Evolutionary conservation across 139 green algal species (phyloP).

Genomic region (Tetraselmis chui): DNA sequence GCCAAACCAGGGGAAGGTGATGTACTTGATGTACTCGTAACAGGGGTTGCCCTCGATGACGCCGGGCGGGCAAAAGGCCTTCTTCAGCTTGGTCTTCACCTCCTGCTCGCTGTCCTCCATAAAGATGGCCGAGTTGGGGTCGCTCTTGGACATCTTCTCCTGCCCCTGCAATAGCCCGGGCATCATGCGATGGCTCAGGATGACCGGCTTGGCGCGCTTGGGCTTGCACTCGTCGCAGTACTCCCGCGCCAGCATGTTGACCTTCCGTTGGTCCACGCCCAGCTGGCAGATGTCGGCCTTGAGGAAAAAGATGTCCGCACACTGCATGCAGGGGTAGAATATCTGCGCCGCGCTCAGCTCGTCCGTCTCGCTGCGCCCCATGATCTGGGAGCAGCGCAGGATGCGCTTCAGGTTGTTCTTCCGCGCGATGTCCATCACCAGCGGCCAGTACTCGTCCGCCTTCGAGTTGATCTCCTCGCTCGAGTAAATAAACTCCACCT

Average conservation of each 20-base stretch:
- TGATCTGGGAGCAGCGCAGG: constrained; percentile 88
- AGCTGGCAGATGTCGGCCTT: constrained; percentile 99
- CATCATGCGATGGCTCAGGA: constrained; percentile 95
- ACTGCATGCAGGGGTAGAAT: constrained; percentile 99
- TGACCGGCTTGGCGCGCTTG: constrained; percentile 96
- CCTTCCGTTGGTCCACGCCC: constrained; percentile 97
- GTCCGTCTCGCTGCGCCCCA: constrained; percentile 90
- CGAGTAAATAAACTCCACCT: constrained; percentile 74
- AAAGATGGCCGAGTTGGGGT: constrained; percentile 96
- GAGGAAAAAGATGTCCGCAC: constrained; percentile 98
- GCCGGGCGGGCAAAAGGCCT: constrained; percentile 87
- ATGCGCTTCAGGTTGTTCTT: constrained; percentile 80
- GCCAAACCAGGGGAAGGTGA: constrained; percentile 87
- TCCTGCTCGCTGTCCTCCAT: constrained; percentile 90
- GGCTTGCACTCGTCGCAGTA: constrained; percentile 80
- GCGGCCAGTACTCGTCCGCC: constrained; percentile 79
- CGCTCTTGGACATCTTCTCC: constrained; percentile 98
- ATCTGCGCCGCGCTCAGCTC: constrained; percentile 93
- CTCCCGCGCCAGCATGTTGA: constrained; percentile 95
- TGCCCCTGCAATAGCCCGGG: constrained; percentile 89
- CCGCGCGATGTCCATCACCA: constrained; percentile 85
- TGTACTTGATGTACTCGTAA: constrained; percentile 87
- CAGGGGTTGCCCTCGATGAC: constrained; percentile 85
- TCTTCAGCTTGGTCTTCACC: constrained; percentile 97
- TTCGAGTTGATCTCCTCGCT: constrained; percentile 69